Conservation (phyloP, 1,284 basidiomycete genomes). For the Leucoagaricus sp. region DNA sequence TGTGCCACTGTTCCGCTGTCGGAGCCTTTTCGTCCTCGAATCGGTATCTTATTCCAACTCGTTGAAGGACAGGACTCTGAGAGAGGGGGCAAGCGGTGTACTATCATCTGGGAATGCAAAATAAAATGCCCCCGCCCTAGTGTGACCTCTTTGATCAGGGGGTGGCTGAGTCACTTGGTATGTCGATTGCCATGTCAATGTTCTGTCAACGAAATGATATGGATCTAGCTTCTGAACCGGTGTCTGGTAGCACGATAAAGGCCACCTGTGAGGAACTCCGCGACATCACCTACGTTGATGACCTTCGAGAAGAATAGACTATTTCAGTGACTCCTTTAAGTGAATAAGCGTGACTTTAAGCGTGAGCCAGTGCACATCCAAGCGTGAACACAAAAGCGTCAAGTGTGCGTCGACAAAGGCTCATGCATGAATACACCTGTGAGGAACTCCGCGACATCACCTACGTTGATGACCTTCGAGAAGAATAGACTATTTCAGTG, state of each 20-base stretch:
- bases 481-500: no score
- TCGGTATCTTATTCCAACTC: background rate
- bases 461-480: conserved; percentile 43
- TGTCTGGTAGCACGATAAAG: conserved; percentile 43
- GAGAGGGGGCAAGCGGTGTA: background rate
- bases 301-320: no score
- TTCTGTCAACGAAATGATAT: no score
- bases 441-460: conserved; percentile 56
- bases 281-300: conserved; percentile 55
- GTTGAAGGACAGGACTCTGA: background rate
- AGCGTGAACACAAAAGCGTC: no score
- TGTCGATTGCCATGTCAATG: no score
- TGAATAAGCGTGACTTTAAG: no score
- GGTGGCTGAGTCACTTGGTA: background rate
- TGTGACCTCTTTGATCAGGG: background rate
- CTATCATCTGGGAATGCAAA: background rate
- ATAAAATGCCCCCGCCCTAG: background rate
- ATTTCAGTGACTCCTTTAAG: no score
- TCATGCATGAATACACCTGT: no score
- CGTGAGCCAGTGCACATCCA: no score
- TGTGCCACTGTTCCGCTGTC: background rate
- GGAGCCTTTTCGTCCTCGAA: background rate
- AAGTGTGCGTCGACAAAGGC: no score
- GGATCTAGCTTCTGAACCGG: no score
- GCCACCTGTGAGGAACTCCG: conserved; percentile 53